Conservation (phyloP, 768 basidiomycete genomes). For the Macrolepiota dolichaula region DNA sequence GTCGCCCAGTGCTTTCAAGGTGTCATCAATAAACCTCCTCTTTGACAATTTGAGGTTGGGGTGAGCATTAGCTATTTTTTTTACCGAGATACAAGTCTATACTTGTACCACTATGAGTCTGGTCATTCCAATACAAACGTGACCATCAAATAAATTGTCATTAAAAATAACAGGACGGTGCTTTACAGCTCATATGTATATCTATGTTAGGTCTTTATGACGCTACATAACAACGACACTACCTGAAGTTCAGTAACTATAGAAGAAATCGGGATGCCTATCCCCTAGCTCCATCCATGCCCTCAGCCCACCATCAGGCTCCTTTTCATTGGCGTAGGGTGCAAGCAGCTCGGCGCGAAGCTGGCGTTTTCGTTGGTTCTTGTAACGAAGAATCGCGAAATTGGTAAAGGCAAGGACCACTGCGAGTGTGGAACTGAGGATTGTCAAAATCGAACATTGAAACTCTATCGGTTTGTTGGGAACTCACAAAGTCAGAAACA, state of each 20-base stretch:
- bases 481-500: constrained; percentile 32
- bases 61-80: too few species aligned
- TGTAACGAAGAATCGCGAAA: constrained; percentile 21
- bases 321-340: constrained; percentile 25
- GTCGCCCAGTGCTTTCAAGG: too few species aligned
- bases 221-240: not conserved
- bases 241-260: constrained; percentile 17
- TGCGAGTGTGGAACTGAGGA: constrained; percentile 21
- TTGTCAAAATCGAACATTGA: not conserved
- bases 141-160: too few species aligned
- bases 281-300: constrained; percentile 34
- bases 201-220: too few species aligned
- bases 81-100: too few species aligned
- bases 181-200: too few species aligned
- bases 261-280: constrained; percentile 33
- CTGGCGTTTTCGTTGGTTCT: constrained; percentile 22
- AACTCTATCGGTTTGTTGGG: not conserved
- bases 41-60: too few species aligned
- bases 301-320: constrained; percentile 19
- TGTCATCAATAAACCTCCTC: too few species aligned
- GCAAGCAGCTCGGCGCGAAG: constrained; percentile 24
- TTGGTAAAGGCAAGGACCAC: constrained; percentile 23
- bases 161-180: too few species aligned
- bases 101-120: too few species aligned
- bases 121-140: too few species aligned